Evolutionary conservation across 129 eudicot species (phyloP).

Genomic region (Dittrichia graveolens): DNA sequence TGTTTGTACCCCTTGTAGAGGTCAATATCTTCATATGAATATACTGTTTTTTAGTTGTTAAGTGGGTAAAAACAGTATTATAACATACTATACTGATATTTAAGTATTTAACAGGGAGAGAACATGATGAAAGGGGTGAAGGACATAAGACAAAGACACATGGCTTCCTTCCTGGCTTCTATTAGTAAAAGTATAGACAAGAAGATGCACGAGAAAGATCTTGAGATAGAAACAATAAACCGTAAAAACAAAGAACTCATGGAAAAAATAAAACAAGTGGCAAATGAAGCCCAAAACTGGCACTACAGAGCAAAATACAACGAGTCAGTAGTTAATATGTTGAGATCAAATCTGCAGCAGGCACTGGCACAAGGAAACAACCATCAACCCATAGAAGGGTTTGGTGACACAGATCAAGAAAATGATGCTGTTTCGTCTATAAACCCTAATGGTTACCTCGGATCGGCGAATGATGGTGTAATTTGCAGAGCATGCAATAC

Average conservation of each 20-base stretch:
- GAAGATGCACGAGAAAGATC: conserved; percentile 74
- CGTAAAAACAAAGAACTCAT: conserved; percentile 77
- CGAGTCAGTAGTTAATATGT: conserved; percentile 68
- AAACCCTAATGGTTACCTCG: conserved; percentile 59
- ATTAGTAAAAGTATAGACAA: conserved; percentile 57
- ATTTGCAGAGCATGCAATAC: conserved; percentile 63
- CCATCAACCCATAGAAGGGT: conserved; percentile 74
- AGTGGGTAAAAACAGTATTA: not conserved
- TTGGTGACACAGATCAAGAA: conserved; percentile 77
- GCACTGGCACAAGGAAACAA: conserved; percentile 68
- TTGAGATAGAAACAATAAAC: conserved; percentile 70
- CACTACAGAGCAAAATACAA: conserved; percentile 91
- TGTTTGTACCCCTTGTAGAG: no score
- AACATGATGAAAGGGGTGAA: conserved; percentile 64
- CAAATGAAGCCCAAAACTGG: conserved; percentile 89
- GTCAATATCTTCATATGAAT: no score
- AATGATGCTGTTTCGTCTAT: conserved; percentile 71
- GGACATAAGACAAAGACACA: conserved; percentile 76
- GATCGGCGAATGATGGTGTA: conserved; percentile 37
- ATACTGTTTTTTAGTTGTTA: no score
- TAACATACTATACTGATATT: conserved; percentile 10
- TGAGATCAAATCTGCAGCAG: conserved; percentile 73
- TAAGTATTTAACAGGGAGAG: conserved; percentile 61
- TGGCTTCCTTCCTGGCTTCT: conserved; percentile 68
- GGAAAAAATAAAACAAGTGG: conserved; percentile 77